Evolutionary conservation across 441 rosid species (phyloP).

Genomic region (Euphorbia corollata): DNA sequence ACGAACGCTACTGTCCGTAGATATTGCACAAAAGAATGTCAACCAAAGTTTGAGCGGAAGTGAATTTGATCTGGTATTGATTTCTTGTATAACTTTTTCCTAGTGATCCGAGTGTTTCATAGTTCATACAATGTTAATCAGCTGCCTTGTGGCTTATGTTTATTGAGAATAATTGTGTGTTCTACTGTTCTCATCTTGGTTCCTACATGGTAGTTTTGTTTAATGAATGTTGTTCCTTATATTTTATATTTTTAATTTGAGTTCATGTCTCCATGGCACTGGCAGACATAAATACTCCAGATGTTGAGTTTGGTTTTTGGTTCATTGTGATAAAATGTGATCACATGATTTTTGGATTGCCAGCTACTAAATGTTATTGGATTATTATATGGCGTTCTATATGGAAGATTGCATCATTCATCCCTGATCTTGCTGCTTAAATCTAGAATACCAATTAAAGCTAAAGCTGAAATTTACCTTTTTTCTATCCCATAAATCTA

Average conservation of each 20-base stretch:
- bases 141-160: background rate
- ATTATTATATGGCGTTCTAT: background rate
- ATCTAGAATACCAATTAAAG: background rate
- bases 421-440: background rate
- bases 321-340: background rate
- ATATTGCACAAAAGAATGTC: slow-evolving; percentile 25
- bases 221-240: background rate
- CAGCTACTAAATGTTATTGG: background rate
- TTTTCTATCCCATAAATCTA: background rate
- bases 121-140: background rate
- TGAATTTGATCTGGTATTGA: slow-evolving; percentile 54
- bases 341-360: background rate
- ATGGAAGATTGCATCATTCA: background rate
- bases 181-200: background rate
- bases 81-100: background rate
- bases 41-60: slow-evolving; percentile 31
- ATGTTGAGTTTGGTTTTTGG: background rate
- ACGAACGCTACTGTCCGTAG: slow-evolving; percentile 36
- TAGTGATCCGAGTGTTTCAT: background rate
- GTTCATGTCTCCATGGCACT: background rate
- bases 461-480: background rate
- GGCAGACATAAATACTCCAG: background rate
- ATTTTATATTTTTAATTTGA: background rate
- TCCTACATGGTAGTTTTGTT: background rate
- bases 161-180: background rate